phyloP scores from a whole-genome alignment of 2,329 filamentous ascomycete genomes.

The Fusarium pseudonygamai region DNA sequence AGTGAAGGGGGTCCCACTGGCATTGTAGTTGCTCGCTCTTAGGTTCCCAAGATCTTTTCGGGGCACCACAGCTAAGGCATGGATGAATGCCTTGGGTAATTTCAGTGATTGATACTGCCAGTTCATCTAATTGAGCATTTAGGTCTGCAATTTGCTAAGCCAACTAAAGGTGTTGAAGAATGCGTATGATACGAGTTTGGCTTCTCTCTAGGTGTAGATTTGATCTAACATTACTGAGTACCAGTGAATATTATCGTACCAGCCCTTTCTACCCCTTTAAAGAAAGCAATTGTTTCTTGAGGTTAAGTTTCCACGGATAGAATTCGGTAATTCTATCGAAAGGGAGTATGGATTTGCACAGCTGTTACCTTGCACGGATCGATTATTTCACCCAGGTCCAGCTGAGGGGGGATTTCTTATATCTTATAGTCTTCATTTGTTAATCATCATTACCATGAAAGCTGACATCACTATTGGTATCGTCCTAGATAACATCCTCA shows the following conservation, averaged over 20 bases:
- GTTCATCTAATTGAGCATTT: background rate
- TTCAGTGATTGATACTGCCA: background rate
- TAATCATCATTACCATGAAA: background rate
- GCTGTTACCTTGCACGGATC: background rate
- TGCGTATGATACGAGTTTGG: background rate
- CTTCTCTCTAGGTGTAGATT: background rate
- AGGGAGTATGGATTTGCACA: too few relatives aligned
- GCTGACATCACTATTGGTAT: background rate
- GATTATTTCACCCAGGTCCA: background rate
- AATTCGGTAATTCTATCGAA: too few relatives aligned
- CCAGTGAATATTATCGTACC: background rate
- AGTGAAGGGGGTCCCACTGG: background rate
- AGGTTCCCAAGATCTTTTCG: background rate
- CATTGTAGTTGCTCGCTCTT: background rate
- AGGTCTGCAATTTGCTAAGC: background rate
- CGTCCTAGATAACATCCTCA: background rate
- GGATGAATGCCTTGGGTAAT: too few relatives aligned
- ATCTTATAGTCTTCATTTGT: background rate
- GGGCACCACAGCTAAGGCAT: background rate
- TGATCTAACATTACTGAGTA: background rate
- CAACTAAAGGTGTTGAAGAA: background rate
- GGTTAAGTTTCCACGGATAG: fast-evolving
- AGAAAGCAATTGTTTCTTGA: background rate
- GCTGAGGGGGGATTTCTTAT: too few relatives aligned
- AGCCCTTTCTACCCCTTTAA: background rate